These are phyloP conservation scores for Nakazawaea populi DNA, from an alignment of 805 yeast species.

Conservation along the genomic window DNA sequence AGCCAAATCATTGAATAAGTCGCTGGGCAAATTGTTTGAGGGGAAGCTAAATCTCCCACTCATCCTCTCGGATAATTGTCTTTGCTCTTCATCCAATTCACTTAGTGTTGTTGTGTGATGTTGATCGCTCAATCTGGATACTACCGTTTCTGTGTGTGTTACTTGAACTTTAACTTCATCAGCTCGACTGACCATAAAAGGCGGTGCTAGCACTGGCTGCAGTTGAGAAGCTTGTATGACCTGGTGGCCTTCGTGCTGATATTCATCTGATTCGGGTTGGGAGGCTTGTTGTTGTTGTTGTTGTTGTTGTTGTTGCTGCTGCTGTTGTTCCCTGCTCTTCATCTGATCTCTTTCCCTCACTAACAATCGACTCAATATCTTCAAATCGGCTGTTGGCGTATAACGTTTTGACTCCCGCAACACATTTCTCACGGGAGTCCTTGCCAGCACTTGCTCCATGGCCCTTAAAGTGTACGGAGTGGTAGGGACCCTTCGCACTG, in stretches of 20 bases:
- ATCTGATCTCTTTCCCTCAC: conserved; percentile 17
- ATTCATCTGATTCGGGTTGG: too few relatives aligned
- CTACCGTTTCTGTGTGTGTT: not conserved
- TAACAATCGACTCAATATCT: conserved; percentile 24
- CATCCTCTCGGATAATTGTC: conserved; percentile 7
- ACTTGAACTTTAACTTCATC: too few relatives aligned
- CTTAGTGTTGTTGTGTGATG: conserved; percentile 1
- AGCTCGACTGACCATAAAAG: not conserved
- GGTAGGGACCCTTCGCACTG: conserved; percentile 21
- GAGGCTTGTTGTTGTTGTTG: not conserved
- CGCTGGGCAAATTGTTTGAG: conserved; percentile 3
- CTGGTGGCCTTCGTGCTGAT: too few relatives aligned
- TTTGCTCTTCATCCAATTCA: conserved; percentile 7
- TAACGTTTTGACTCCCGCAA: conserved; percentile 16
- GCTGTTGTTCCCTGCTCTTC: not conserved
- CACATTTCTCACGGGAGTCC: conserved; percentile 18
- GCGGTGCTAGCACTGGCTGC: not conserved
- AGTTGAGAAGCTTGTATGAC: not conserved
- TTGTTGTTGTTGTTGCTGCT: not conserved
- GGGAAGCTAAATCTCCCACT: conserved; percentile 7
- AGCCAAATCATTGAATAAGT: conserved; percentile 9
- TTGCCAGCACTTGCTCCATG: conserved; percentile 17
- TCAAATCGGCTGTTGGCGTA: conserved; percentile 25
- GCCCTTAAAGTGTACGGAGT: conserved; percentile 26
- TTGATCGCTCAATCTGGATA: conserved; percentile 1